Base-by-base conservation (phyloP, 2,329 filamentous ascomycete species). In the Exophiala sp. region DNA sequence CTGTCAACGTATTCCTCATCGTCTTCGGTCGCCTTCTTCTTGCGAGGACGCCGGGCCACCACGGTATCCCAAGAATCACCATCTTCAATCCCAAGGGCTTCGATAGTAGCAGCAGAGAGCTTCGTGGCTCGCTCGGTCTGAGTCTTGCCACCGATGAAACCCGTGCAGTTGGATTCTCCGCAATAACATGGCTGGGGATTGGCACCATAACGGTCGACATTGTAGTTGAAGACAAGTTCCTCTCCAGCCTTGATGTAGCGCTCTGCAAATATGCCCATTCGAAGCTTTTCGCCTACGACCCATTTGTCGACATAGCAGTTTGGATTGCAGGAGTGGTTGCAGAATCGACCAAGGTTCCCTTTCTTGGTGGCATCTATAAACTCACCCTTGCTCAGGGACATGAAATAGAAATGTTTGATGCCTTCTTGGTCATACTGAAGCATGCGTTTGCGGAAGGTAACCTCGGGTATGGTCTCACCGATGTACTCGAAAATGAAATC, bases 301-400 rank as follows among this genome's bases (percentile, higher is more conserved):
- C 93, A 98, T 73, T 98, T 98, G 76, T 98, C 93, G 57, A 98
- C 91, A 69, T 95, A 97, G 71, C 90, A 97, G 66, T 98, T 98
- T 14, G 93, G 93, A 67, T 93, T 95, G 77, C 93, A 98, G 7
- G 93, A 97, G 68, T 98, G 93, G 64, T 98, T 98, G 79, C 93
- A 98, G 65, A 98, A 98, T 23, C 93, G 84, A 44, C 90, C 93
- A 4, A 98, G 79, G 60, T 97, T 97, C 43, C 93, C 93, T 67
- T 88, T 95, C 66, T 93, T 95, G 8, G 93, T 98, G 18, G 93
- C 93, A 70, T 98, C 93, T 52, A 98, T 89, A 65, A 97, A 98
- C 68, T 97, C 93, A 63, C 83, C 87, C 68, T 95, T 95, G 65
- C 82, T 95, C 55, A 98, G 82, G 22, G 93, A 97, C 93, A 98